Conservation (phyloP, 2,329 filamentous ascomycete genomes). For the Pseudogymnoascus sp. region DNA sequence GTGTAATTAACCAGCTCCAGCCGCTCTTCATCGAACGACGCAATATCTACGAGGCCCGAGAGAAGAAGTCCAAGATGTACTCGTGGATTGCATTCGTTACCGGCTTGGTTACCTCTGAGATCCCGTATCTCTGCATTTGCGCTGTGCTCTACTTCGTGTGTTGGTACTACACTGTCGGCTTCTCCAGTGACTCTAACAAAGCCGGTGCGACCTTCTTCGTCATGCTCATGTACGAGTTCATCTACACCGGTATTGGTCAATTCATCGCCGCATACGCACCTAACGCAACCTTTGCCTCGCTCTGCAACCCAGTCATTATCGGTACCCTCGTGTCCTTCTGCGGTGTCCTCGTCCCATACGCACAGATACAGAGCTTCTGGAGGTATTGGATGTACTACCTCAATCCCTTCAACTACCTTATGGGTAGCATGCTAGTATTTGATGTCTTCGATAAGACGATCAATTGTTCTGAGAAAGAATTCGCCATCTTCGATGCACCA, state of each 20-base stretch:
- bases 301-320: conserved; percentile 49
- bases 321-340: conserved; percentile 64
- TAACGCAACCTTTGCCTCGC: conserved; percentile 50
- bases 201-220: conserved; percentile 46
- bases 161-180: conserved; percentile 52
- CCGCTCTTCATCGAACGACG: conserved; percentile 49
- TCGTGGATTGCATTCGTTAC: conserved; percentile 52
- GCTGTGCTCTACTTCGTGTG: conserved; percentile 40
- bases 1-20: conserved; percentile 50
- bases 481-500: conserved; percentile 34
- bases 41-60: conserved; percentile 49
- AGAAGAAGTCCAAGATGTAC: conserved; percentile 55
- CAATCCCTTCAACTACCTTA: conserved; percentile 56
- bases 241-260: conserved; percentile 54
- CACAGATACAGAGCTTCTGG: conserved; percentile 58
- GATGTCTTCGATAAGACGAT: conserved; percentile 40
- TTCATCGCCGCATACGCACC: conserved; percentile 55
- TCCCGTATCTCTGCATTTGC: conserved; percentile 38
- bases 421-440: conserved; percentile 48
- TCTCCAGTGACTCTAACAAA: conserved; percentile 17
- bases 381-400: conserved; percentile 45
- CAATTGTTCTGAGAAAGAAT: conserved; percentile 40
- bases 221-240: conserved; percentile 51
- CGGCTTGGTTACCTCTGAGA: conserved; percentile 40
- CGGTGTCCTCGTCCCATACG: conserved; percentile 64